phyloP scores from a whole-genome alignment of 2,329 filamentous ascomycete species.

The Teratosphaeria zuluensis region DNA sequence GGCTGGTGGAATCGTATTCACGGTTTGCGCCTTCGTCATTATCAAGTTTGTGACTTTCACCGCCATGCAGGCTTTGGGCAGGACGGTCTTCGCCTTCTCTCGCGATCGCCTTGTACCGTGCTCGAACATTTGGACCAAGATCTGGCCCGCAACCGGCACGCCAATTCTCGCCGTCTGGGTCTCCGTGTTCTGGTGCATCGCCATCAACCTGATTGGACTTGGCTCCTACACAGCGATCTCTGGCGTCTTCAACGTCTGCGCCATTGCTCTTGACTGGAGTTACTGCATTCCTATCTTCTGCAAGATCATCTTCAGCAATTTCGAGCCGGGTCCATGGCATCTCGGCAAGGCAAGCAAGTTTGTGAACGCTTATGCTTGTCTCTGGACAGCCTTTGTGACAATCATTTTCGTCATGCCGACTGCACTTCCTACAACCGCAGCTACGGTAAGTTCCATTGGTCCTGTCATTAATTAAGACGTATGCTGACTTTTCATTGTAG shows the following conservation, averaged over 20 bases:
- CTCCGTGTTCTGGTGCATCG: slow-evolving; percentile 44
- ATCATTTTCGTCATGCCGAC: slow-evolving; percentile 48
- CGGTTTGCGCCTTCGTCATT: slow-evolving; percentile 47
- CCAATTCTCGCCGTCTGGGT: slow-evolving; percentile 49
- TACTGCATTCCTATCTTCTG: slow-evolving; percentile 49
- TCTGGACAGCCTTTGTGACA: slow-evolving; percentile 45
- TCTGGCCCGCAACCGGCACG: slow-evolving; percentile 40
- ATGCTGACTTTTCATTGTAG: slow-evolving; percentile 14
- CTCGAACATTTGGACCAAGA: slow-evolving; percentile 40
- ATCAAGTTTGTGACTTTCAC: slow-evolving; percentile 52
- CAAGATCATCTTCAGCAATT: slow-evolving; percentile 41
- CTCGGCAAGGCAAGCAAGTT: slow-evolving; percentile 34
- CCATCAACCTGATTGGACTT: slow-evolving; percentile 50
- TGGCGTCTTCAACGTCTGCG: slow-evolving; percentile 46
- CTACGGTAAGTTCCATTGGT: slow-evolving; percentile 29
- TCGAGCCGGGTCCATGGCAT: slow-evolving; percentile 44
- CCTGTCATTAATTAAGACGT: not conserved
- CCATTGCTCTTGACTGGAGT: slow-evolving; percentile 46
- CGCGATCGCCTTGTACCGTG: slow-evolving; percentile 43
- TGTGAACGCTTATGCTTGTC: slow-evolving; percentile 41
- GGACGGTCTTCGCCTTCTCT: slow-evolving; percentile 47
- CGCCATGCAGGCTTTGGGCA: slow-evolving; percentile 44
- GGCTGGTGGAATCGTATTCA: slow-evolving; percentile 44
- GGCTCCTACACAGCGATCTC: slow-evolving; percentile 45
- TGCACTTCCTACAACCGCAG: slow-evolving; percentile 35